Evolutionary conservation across 164 flowering plant species (phyloP).

Genomic region (Piper longum): DNA sequence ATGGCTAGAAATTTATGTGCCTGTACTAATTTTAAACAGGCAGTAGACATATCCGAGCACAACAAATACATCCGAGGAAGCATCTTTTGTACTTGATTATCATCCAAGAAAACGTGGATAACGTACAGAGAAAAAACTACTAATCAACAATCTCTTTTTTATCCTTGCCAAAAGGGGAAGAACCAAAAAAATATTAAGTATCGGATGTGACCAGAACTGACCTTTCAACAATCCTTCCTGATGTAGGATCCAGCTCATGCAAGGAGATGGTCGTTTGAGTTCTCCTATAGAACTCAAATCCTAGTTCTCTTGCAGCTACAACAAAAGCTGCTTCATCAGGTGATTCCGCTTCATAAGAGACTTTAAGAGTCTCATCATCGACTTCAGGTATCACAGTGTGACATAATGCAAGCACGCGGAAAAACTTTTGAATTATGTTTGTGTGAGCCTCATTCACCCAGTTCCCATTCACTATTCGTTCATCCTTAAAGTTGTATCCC

Average conservation of each 20-base stretch:
- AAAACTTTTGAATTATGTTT: constrained; percentile 53
- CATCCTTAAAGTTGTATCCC: constrained; percentile 79
- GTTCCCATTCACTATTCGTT: constrained; percentile 58
- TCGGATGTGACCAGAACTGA: constrained; percentile 8
- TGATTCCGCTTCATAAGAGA: constrained; percentile 77
- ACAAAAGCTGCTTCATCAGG: constrained; percentile 95
- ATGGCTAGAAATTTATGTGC: too few species aligned
- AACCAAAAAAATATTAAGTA: too few species aligned
- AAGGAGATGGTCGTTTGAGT: constrained; percentile 54
- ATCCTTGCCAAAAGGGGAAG: background rate
- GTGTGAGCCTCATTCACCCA: constrained; percentile 58
- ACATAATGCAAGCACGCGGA: constrained; percentile 65
- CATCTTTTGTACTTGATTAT: too few species aligned
- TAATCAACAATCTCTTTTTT: too few species aligned
- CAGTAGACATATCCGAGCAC: too few species aligned
- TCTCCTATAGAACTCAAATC: constrained; percentile 67
- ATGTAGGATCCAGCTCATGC: constrained; percentile 42
- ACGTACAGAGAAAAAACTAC: too few species aligned
- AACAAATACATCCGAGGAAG: too few species aligned
- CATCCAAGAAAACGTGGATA: too few species aligned
- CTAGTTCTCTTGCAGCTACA: constrained; percentile 63
- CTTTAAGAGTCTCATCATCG: constrained; percentile 30
- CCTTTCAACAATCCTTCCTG: constrained; percentile 44
- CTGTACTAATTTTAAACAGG: too few species aligned
- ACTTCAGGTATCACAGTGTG: constrained; percentile 72